A percentile compares a stretch with the other conserved stretches of the same genome.
Conservation (phyloP, 768 basidiomycete species). For the Kwoniella sp. region DNA sequence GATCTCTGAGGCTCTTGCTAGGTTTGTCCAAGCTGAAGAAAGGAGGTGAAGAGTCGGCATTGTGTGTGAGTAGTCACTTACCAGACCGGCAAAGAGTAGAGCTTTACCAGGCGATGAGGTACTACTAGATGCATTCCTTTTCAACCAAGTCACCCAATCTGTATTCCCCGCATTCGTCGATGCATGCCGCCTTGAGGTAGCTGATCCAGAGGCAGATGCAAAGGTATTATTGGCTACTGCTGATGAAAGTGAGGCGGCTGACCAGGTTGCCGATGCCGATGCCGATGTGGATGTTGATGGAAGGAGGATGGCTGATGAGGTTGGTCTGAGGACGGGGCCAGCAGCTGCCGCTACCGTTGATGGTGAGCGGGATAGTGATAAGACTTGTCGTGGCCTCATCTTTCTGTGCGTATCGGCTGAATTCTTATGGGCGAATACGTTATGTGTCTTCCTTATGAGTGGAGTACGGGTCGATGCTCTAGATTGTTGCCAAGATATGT, state of each 20-base stretch:
- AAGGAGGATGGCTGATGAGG: neutral
- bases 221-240: too few species aligned
- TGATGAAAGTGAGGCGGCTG: too few species aligned
- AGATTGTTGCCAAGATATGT: too few species aligned
- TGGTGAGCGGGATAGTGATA: neutral
- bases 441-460: too few species aligned
- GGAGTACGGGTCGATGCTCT: too few species aligned
- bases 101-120: conserved; percentile 29
- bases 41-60: too few species aligned
- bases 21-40: too few species aligned
- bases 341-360: neutral
- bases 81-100: conserved; percentile 51
- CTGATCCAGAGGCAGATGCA: conserved; percentile 4
- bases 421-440: too few species aligned
- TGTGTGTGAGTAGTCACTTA: conserved; percentile 25
- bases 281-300: too few species aligned
- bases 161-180: conserved; percentile 35
- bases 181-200: conserved; percentile 24
- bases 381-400: neutral
- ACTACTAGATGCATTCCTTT: conserved; percentile 15
- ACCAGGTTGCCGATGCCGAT: too few species aligned
- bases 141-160: conserved; percentile 45
- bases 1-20: neutral
- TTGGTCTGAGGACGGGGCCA: neutral
- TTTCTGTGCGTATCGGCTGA: too few species aligned